Conservation (phyloP, 2,329 filamentous ascomycete species). For the Botrytis sinoallii region DNA sequence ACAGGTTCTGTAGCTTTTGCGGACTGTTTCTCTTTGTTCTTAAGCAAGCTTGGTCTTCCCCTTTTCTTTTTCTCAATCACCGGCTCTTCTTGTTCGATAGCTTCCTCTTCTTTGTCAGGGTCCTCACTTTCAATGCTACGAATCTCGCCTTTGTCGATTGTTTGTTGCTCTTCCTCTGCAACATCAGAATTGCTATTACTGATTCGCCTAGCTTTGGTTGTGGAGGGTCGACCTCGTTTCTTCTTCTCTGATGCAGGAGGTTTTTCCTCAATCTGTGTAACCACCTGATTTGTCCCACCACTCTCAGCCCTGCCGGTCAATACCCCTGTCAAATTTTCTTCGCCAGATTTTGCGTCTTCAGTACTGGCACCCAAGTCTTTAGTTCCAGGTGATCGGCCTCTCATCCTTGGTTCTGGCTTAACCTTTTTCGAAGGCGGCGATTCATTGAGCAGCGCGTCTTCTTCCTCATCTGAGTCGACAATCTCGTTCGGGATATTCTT, state of each 20-base stretch:
- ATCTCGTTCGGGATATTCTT: not conserved
- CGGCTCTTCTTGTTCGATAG: not conserved
- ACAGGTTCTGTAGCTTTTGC: not conserved
- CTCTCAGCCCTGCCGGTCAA: not conserved
- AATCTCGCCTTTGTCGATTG: not conserved
- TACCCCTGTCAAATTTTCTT: not conserved
- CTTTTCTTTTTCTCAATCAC: slow-evolving; percentile 8
- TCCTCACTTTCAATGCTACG: not conserved
- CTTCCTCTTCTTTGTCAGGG: not conserved
- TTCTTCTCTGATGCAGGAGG: not conserved
- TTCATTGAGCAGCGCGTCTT: not conserved
- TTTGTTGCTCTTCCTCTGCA: not conserved
- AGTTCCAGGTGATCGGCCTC: not conserved
- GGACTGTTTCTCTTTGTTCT: not conserved
- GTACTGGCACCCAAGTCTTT: not conserved
- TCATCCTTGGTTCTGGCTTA: not conserved
- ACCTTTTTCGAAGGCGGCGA: not conserved
- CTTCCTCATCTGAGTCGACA: not conserved
- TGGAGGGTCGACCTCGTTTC: slow-evolving; percentile 1
- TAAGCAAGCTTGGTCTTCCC: slow-evolving; percentile 9
- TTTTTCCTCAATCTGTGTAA: not conserved
- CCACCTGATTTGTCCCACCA: no score
- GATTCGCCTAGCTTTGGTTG: not conserved
- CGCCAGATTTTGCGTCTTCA: not conserved
- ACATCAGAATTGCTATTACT: not conserved